Conservation (phyloP, 2,329 filamentous ascomycete genomes). For the Teratosphaeriaceae sp. region DNA sequence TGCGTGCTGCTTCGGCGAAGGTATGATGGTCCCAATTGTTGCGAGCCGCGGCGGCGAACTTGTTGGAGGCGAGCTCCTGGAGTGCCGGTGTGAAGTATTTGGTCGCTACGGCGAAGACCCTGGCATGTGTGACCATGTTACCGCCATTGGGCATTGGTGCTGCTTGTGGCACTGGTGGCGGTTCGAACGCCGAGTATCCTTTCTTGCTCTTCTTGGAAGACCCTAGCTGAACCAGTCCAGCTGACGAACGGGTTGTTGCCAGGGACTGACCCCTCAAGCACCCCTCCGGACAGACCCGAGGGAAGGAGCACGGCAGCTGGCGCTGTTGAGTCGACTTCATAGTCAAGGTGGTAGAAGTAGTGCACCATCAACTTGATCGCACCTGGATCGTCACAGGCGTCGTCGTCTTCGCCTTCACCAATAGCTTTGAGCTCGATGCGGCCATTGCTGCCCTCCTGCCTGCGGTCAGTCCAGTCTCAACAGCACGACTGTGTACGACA, state of each 20-base stretch:
- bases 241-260: background rate
- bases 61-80: conserved; percentile 32
- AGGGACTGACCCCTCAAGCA: background rate
- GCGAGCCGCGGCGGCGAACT: conserved; percentile 31
- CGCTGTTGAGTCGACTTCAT: conserved; percentile 3
- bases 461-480: background rate
- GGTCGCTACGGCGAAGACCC: conserved; percentile 38
- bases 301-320: background rate
- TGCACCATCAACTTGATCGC: conserved; percentile 21
- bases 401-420: conserved; percentile 11
- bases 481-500: conserved; percentile 8
- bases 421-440: conserved; percentile 15
- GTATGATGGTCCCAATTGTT: conserved; percentile 27
- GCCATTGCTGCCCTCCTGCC: conserved; percentile 13
- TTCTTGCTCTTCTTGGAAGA: too few species aligned
- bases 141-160: background rate
- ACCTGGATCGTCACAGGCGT: conserved; percentile 20
- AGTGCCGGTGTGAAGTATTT: conserved; percentile 35
- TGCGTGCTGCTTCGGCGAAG: conserved; percentile 34
- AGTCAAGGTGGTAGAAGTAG: conserved; percentile 25
- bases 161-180: too few species aligned
- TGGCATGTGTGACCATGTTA: conserved; percentile 28
- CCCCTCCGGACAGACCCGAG: background rate
- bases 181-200: too few species aligned
- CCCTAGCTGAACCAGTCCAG: background rate